phyloP scores from a whole-genome alignment of 495 filamentous ascomycete species.

The Talaromyces wortmannii region DNA sequence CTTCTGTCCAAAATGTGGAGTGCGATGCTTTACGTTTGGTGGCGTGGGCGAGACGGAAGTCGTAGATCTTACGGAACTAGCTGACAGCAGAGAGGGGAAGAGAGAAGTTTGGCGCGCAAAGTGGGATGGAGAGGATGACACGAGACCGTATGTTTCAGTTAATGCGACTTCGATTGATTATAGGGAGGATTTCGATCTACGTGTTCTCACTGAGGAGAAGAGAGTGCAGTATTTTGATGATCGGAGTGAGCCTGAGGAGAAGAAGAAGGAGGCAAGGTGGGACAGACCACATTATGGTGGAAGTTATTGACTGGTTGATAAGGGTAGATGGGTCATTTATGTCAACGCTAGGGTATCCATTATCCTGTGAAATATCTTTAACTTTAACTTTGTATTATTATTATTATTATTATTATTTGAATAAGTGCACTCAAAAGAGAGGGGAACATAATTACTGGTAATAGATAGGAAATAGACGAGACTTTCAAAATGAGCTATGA shows the following conservation, averaged over 20 bases:
- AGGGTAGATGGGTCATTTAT: conserved; percentile 5
- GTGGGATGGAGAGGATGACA: conserved; percentile 10
- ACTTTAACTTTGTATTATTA: no score
- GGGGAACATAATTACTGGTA: no score
- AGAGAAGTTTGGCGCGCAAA: conserved; percentile 18
- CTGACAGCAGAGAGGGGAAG: conserved; percentile 8
- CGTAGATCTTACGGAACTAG: conserved; percentile 10
- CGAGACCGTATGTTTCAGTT: conserved; percentile 15
- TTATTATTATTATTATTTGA: no score
- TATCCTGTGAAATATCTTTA: no score
- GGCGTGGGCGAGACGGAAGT: conserved; percentile 16
- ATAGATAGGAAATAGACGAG: no score
- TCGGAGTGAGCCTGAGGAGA: conserved; percentile 10
- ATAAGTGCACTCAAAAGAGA: no score
- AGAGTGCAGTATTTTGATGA: conserved; percentile 17
- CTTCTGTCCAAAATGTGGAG: conserved; percentile 22
- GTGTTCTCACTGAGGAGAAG: conserved; percentile 17
- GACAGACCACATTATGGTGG: conserved; percentile 11
- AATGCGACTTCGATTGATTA: conserved; percentile 17
- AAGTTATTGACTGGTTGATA: conserved; percentile 9
- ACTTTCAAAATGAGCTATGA: no score
- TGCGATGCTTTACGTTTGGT: conserved; percentile 23
- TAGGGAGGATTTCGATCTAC: conserved; percentile 14
- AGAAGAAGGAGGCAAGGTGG: conserved; percentile 9
- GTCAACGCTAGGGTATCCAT: neutral